A percentile compares a stretch with the other conserved stretches of the same genome.
Conservation (phyloP, 331 rosid species). For the Pyrus hybrid region DNA sequence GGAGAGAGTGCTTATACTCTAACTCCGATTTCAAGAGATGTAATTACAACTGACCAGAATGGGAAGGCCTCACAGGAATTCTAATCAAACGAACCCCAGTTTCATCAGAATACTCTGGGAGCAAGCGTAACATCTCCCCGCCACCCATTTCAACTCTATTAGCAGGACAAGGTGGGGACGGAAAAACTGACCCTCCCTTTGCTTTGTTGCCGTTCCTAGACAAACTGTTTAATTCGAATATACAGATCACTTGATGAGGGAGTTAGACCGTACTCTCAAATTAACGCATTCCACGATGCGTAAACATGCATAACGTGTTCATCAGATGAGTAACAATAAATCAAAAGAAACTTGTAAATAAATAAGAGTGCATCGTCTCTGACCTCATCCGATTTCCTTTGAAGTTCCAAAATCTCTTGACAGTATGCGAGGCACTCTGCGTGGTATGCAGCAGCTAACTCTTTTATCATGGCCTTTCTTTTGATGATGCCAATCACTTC, state of each 20-base stretch:
- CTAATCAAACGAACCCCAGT: background rate
- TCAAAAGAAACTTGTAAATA: background rate
- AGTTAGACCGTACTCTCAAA: background rate
- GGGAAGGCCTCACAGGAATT: background rate
- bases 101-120: background rate
- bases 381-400: constrained; percentile 80
- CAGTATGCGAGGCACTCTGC: constrained; percentile 82
- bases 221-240: background rate
- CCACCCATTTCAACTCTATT: background rate
- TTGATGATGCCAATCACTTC: constrained; percentile 84
- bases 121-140: background rate
- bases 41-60: background rate
- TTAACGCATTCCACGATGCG: background rate
- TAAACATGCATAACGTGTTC: background rate
- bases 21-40: background rate
- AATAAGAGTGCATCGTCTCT: constrained; percentile 3
- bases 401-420: constrained; percentile 87
- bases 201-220: background rate
- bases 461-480: constrained; percentile 80
- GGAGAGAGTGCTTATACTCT: background rate
- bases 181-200: background rate
- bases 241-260: background rate
- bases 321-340: background rate
- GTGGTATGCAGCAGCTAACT: constrained; percentile 74
- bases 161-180: background rate